Evolutionary conservation across 2,329 filamentous ascomycete species (phyloP), one percentile per base, ranked within the genome.

Genomic region (Ophiostoma ulmi): DNA sequence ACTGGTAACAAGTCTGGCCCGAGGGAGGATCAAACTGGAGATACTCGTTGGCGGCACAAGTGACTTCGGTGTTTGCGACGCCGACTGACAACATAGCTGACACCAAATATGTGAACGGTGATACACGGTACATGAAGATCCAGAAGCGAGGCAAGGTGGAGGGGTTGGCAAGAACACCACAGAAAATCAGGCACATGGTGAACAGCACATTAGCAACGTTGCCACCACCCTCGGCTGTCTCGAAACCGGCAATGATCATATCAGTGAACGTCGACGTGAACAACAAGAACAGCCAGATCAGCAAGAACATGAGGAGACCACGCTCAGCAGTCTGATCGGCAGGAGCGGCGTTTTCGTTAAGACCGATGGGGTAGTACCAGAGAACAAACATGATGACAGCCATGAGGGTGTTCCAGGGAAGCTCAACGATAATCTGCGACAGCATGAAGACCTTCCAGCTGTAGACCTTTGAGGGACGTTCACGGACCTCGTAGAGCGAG

Each of bases 311-410:
- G 31, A 95, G 86, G 0, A 83, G 90, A 11, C 92, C 91, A 39
- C 92, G 91, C 75, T 92, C 87, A 5, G 85, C 77, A 0, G 90
- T 85, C 73, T 88, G 82, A 72, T 85, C 85, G 4, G 87, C 87
- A 0, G 83, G 82, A 20, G 83, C 80, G 1, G 91, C 91, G 76
- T 94, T 94, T 72, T 81, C 80, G 78, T 92, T 88, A 11, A 95
- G 85, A 1, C 91, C 92, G 70, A 96, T 87, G 1, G 93, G 92
- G 78, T 94, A 97, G 83, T 97, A 97, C 87, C 91, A 94, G 78
- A 88, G 82, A 72, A 89, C 83, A 74, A 85, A 83, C 75, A 89
- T 86, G 5, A 92, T 80, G 55, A 92, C 83, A 85, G 74, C 92
- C 87, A 1, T 92, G 80, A 0, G 82, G 90, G 74, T 96, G 77